Conservation (phyloP, 345 rosid species). For the Passiflora organensis region DNA sequence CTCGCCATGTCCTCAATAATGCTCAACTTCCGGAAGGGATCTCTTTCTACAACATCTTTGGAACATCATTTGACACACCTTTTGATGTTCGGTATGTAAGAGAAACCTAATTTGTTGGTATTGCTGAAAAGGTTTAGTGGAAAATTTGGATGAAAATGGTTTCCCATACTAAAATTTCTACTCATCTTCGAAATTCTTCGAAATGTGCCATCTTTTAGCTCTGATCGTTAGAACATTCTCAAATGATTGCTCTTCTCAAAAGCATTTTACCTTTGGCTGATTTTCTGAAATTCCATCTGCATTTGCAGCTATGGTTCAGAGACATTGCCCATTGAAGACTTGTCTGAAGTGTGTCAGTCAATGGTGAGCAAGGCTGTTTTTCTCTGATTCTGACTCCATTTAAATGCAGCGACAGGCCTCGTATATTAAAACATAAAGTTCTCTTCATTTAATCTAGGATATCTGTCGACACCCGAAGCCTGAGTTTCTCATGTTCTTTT, state of each 20-base stretch:
- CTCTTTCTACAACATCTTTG: slow-evolving; percentile 69
- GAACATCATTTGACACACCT: slow-evolving; percentile 72
- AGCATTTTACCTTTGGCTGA: not conserved
- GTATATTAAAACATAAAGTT: too few species aligned
- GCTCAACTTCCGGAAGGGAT: slow-evolving; percentile 65
- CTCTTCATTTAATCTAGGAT: not conserved
- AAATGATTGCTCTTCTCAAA: too few species aligned
- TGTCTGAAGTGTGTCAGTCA: slow-evolving; percentile 77
- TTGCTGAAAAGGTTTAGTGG: not conserved
- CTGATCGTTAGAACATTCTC: not conserved
- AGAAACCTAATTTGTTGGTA: not conserved
- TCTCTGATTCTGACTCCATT: not conserved
- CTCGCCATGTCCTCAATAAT: slow-evolving; percentile 53
- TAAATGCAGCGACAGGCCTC: not conserved
- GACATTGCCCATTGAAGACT: slow-evolving; percentile 61
- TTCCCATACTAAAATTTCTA: not conserved
- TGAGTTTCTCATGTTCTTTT: not conserved
- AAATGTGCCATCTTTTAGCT: not conserved
- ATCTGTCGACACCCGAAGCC: not conserved
- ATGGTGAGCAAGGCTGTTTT: slow-evolving; percentile 38
- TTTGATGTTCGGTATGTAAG: slow-evolving; percentile 72
- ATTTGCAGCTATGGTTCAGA: slow-evolving; percentile 73
- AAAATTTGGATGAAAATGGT: not conserved
- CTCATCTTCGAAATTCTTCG: not conserved
- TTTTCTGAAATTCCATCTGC: slow-evolving; percentile 9